Conservation (phyloP, 108 stramenopile species). For the Nitzschia putrida region DNA sequence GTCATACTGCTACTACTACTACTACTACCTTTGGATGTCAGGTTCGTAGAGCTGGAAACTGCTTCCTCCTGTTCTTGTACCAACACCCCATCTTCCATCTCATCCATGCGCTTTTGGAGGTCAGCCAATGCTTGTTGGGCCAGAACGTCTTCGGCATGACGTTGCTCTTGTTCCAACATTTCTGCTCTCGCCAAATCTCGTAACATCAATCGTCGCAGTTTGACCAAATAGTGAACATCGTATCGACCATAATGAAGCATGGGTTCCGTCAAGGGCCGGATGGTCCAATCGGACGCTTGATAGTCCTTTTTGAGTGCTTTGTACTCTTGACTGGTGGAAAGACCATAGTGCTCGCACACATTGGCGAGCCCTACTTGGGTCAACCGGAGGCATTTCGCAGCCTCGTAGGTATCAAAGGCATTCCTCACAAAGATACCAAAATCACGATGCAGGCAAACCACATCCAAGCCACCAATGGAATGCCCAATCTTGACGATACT, state of each 20-base stretch:
- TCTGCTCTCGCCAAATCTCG: conserved; percentile 62
- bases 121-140: background rate
- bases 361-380: conserved; percentile 52
- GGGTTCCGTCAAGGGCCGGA: conserved; percentile 76
- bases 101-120: background rate
- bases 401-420: conserved; percentile 92
- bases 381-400: conserved; percentile 51
- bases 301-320: conserved; percentile 68
- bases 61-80: no score
- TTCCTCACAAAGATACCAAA: conserved; percentile 92
- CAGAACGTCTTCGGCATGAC: conserved; percentile 8
- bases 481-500: conserved; percentile 93
- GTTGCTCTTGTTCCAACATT: conserved; percentile 17
- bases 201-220: conserved; percentile 71
- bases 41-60: background rate
- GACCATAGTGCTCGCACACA: conserved; percentile 69
- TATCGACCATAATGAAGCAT: conserved; percentile 86
- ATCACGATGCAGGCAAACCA: conserved; percentile 88
- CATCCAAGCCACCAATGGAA: conserved; percentile 83
- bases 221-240: conserved; percentile 80
- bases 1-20: background rate
- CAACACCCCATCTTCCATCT: no score
- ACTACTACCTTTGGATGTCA: background rate
- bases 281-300: conserved; percentile 90
- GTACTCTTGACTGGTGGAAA: conserved; percentile 61